These are phyloP conservation scores for Boletus barrowsii DNA, from an alignment of 768 basidiomycete genomes.

Conservation along the genomic window DNA sequence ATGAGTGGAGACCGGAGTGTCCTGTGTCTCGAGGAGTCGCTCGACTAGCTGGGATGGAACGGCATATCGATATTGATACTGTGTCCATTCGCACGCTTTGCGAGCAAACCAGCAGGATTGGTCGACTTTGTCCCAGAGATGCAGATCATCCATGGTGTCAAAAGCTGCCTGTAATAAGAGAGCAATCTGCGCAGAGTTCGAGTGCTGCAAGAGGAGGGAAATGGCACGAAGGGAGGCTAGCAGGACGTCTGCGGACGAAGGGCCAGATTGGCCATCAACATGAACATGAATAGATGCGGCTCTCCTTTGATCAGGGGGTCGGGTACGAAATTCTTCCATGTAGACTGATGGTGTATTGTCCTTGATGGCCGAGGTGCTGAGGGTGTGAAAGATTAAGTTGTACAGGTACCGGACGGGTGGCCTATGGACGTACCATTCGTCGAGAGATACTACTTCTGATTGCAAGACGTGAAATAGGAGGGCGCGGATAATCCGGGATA, in stretches of 20 bases:
- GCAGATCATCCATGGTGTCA: constrained; percentile 57
- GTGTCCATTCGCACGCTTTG: constrained; percentile 80
- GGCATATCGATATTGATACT: constrained; percentile 90
- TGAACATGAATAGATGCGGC: constrained; percentile 90
- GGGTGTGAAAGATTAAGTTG: not conserved
- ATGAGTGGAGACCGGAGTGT: constrained; percentile 41
- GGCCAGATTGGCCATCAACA: constrained; percentile 84
- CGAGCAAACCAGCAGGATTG: constrained; percentile 84
- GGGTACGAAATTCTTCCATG: constrained; percentile 78
- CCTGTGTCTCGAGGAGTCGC: constrained; percentile 62
- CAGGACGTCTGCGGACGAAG: constrained; percentile 68
- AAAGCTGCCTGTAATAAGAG: constrained; percentile 71
- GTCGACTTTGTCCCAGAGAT: constrained; percentile 63
- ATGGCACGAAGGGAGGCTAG: constrained; percentile 70
- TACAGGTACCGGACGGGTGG: not conserved
- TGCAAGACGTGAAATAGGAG: constrained; percentile 67
- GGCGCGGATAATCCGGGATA: constrained; percentile 65
- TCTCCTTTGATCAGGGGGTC: constrained; percentile 74
- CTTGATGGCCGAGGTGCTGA: constrained; percentile 60
- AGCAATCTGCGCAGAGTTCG: constrained; percentile 72
- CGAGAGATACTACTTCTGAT: constrained; percentile 54
- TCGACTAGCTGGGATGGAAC: constrained; percentile 85
- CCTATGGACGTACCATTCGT: constrained; percentile 56
- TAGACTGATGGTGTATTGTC: constrained; percentile 74
- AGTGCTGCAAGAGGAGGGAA: constrained; percentile 68